Evolutionary conservation across 2,329 filamentous ascomycete species (phyloP), one percentile per base, ranked within the genome.

Genomic region (Exophiala alcalophila): DNA sequence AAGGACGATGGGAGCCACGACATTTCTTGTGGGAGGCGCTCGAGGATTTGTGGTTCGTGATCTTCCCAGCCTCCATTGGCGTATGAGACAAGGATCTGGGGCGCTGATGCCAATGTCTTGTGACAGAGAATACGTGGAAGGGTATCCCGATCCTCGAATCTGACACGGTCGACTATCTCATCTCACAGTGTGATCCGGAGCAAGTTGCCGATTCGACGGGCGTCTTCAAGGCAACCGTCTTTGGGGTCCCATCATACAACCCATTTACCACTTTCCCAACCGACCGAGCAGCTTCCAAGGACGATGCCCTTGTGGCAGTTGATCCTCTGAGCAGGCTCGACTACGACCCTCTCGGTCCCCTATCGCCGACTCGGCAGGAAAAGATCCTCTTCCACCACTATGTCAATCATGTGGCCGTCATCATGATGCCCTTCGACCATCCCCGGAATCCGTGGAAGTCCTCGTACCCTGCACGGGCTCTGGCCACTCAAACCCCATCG

Each of bases 401-500:
- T 34, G 42, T 50, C 15, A 26, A 39, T 15, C 43, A 53, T 23
- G 52, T 55, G 5, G 47, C 47, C 10, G 31, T 39, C 16, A 43
- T 49, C 24, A 55, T 55, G 52, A 53, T 55, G 47, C 52, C 52
- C 11, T 48, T 55, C 35, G 48, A 49, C 12, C 52, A 55, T 51
- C 38, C 50, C 3, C 29, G 40, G 12, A 55, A 55, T 16, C 52
- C 52, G 1, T 55, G 52, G 52, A 51, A 47, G 30, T 43, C 33
- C 15, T 47, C 44, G 18, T 55, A 55, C 26, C 52, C 52, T 15
- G 41, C 50, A 10, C 29, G 45, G n/a, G 48, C 52, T 2, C 19
- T 53, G 21, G n/a, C n/a, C n/a, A n/a, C n/a, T n/a, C 31, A 44
- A 6, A 30, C 44, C 14, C 24, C 35, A 2, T 28, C 26, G 8